phyloP scores from a whole-genome alignment of 192 early-diverging fungal species.

The Podila verticillata region DNA sequence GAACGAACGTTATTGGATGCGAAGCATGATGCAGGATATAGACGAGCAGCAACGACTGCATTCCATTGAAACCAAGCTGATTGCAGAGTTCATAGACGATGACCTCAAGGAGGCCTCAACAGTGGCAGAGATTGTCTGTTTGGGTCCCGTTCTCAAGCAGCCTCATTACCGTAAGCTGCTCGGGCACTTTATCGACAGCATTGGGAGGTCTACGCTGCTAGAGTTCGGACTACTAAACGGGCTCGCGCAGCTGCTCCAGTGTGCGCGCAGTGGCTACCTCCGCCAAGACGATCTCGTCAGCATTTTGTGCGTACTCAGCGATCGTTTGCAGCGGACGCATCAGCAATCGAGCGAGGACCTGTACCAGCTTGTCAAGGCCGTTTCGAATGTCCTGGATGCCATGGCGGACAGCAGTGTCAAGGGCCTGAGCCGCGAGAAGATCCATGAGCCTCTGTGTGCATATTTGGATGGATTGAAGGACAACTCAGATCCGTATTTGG shows the following conservation, averaged over 20 bases:
- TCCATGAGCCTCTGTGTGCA: conserved; percentile 3
- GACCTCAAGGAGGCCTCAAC: background rate
- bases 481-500: conserved; percentile 3
- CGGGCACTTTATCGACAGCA: background rate
- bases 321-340: background rate
- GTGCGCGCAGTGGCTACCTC: background rate
- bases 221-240: background rate
- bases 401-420: background rate
- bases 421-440: background rate
- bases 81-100: background rate
- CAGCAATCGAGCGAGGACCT: background rate
- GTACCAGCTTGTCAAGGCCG: background rate
- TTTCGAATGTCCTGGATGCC: conserved; percentile 5
- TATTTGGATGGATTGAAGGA: conserved; percentile 1
- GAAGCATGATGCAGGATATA: too few relatives aligned
- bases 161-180: background rate
- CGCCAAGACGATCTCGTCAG: conserved; percentile 10
- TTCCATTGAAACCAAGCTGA: too few relatives aligned
- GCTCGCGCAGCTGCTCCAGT: background rate
- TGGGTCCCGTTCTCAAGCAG: background rate
- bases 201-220: background rate
- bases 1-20: too few relatives aligned
- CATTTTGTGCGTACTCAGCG: background rate
- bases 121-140: background rate
- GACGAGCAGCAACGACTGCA: too few relatives aligned